A percentile compares a stretch with the other conserved stretches of the same genome.
Evolutionary conservation across 75 land plant species (phyloP).

Genomic region (Ceratopteris richardii): DNA sequence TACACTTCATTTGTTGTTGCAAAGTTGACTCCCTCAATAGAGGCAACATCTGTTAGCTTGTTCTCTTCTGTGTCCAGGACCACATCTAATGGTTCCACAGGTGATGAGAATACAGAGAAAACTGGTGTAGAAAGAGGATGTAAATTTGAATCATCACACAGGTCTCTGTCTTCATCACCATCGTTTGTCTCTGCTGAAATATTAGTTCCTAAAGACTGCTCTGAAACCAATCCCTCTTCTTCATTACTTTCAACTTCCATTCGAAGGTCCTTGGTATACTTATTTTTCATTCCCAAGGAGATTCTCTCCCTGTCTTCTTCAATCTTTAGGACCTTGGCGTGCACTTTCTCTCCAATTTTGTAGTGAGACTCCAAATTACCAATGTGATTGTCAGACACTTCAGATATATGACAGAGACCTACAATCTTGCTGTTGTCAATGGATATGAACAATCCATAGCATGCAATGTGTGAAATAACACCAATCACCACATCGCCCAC

Average conservation of each 20-base stretch:
- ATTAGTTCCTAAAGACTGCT: no score
- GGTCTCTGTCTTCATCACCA: conserved; percentile 12
- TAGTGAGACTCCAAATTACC: conserved; percentile 37
- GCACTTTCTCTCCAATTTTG: conserved; percentile 54
- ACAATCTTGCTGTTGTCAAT: conserved; percentile 59
- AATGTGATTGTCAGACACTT: conserved; percentile 58
- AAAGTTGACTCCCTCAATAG: no score
- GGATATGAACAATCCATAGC: conserved; percentile 65
- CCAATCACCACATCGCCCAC: conserved; percentile 71
- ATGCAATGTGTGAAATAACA: conserved; percentile 43
- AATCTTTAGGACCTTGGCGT: conserved; percentile 76
- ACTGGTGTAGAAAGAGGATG: no score
- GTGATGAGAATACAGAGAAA: no score
- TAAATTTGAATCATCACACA: conserved; percentile 1
- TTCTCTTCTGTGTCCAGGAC: no score
- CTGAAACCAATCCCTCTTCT: conserved; percentile 8
- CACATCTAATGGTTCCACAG: no score
- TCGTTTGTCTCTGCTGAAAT: no score
- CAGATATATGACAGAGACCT: conserved; percentile 71
- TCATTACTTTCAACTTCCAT: no score
- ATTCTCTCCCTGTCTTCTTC: conserved; percentile 51
- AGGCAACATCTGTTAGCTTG: no score
- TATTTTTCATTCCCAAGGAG: conserved; percentile 74
- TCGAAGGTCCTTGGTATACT: conserved; percentile 25
- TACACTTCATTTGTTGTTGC: no score